Base-by-base conservation (phyloP, 2,329 filamentous ascomycete species). In the Aspergillus felis region DNA sequence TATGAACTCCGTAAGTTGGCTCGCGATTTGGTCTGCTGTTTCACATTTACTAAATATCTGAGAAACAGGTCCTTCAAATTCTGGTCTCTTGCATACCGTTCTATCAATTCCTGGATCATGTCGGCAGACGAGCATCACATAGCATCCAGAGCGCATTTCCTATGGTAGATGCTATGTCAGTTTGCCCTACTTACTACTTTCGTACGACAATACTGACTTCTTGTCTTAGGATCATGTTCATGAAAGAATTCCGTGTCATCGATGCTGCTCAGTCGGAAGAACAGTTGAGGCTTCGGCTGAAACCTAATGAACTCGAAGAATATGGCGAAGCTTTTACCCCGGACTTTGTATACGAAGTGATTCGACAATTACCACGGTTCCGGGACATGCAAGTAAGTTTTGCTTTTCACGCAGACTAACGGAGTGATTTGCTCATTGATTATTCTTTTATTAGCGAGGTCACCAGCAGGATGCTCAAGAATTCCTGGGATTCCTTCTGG, bases 401-500 rank as follows among this genome's bases (percentile, higher is more conserved):
- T 50, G 27, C 12, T 42, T 44, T 51, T 29, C 47, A 46, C 50
- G 14, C n/a, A 38, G 10, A 47, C 44, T 25, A 10, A 12, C 7
- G 14, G 6, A 24, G 10, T 14, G 9, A 25, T 51, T 24, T 38
- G 22, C 10, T 41, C 24, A 51, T 20, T 5, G 4, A 12, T 10
- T 49, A 53, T 25, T 55, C 42, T 28, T 29, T 50, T 29, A 58
- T 46, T 62, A 92, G 87, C 89, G 92, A 59, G 94, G 94, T 17
- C 93, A 97, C 67, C 94, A 99, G 73, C 93, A 99, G 79, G 94
- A 99, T 77, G 94, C 94, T 1, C 92, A 99, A 71, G 94, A 99
- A 70, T 99, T 99, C 65, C 80, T 99, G 25, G 93, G 92, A 0
- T 96, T 97, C 72, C 80, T 99, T 35, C 81, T 99, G 3, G 92